Evolutionary conservation across 2,329 filamentous ascomycete species (phyloP).

Genomic region (Fusarium udum): DNA sequence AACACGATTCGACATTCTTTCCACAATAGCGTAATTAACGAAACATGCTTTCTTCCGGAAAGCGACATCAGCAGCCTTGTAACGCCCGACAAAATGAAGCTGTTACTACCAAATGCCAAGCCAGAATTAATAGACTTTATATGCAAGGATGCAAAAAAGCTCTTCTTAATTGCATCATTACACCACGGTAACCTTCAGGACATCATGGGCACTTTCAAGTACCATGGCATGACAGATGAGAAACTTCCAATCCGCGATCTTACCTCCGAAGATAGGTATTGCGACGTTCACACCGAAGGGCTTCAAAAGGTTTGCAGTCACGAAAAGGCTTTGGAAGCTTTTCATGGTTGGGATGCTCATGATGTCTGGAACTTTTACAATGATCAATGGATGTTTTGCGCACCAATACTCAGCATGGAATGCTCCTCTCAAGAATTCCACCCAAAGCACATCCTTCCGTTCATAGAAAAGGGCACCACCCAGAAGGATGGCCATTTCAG

Average conservation of each 20-base stretch:
- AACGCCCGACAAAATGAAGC: not conserved
- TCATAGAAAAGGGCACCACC: not conserved
- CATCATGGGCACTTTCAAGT: not conserved
- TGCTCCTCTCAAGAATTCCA: not conserved
- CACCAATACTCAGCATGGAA: not conserved
- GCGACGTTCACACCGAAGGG: not conserved
- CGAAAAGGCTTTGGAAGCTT: not conserved
- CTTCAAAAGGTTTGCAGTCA: not conserved
- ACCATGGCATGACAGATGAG: not conserved
- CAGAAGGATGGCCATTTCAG: slow-evolving; percentile 25
- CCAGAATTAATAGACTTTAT: not conserved
- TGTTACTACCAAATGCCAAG: not conserved
- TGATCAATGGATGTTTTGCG: slow-evolving; percentile 4
- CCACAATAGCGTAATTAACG: not conserved
- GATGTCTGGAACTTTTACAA: not conserved
- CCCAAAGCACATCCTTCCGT: not conserved
- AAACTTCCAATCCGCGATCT: slow-evolving; percentile 2
- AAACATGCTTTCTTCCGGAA: not conserved
- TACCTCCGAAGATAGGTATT: not conserved
- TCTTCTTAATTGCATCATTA: not conserved
- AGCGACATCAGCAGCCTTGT: not conserved
- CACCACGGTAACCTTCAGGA: not conserved
- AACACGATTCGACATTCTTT: not conserved
- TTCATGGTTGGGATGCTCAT: not conserved
- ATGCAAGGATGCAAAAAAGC: not conserved